Percentiles rank a stretch among this genome's conserved stretches.
These are phyloP conservation scores for Dichomitus squalens DNA, from an alignment of 1,284 basidiomycete species.

Conservation along the genomic window DNA sequence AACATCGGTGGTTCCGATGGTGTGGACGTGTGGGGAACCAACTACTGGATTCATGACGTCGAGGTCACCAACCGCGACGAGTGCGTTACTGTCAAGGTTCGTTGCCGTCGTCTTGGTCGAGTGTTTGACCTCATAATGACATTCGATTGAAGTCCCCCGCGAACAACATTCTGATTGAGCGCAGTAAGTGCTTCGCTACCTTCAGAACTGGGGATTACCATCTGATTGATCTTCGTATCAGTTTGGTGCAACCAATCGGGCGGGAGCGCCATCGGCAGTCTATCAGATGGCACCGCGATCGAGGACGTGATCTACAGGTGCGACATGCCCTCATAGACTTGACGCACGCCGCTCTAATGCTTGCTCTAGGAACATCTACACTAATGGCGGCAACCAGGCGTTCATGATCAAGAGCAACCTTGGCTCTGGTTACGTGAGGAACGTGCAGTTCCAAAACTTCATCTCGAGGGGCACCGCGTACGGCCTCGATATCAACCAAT, in stretches of 20 bases:
- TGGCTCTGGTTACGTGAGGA: constrained; percentile 36
- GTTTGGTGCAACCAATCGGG: constrained; percentile 43
- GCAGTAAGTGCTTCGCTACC: constrained; percentile 20
- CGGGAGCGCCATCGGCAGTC: constrained; percentile 38
- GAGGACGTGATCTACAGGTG: constrained; percentile 35
- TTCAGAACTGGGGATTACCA: too few relatives aligned
- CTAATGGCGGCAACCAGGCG: constrained; percentile 39
- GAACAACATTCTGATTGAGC: constrained; percentile 37
- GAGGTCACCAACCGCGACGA: constrained; percentile 42
- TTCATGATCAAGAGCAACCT: constrained; percentile 42
- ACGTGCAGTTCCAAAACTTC: constrained; percentile 39
- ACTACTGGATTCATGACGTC: constrained; percentile 40
- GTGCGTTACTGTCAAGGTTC: constrained; percentile 39
- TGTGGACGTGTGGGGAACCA: constrained; percentile 38
- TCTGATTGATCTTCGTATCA: not conserved
- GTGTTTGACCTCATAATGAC: not conserved
- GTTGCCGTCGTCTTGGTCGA: not conserved
- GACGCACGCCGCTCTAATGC: too few relatives aligned
- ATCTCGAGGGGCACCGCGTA: constrained; percentile 36
- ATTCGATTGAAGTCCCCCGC: constrained; percentile 28
- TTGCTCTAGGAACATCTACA: constrained; percentile 31
- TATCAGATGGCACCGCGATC: constrained; percentile 35
- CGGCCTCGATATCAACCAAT: constrained; percentile 37
- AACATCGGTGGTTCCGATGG: constrained; percentile 41
- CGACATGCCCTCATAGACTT: not conserved